Evolutionary conservation across 148 eudicot genomes (phyloP).

Genomic region (Rhododendron simsii): DNA sequence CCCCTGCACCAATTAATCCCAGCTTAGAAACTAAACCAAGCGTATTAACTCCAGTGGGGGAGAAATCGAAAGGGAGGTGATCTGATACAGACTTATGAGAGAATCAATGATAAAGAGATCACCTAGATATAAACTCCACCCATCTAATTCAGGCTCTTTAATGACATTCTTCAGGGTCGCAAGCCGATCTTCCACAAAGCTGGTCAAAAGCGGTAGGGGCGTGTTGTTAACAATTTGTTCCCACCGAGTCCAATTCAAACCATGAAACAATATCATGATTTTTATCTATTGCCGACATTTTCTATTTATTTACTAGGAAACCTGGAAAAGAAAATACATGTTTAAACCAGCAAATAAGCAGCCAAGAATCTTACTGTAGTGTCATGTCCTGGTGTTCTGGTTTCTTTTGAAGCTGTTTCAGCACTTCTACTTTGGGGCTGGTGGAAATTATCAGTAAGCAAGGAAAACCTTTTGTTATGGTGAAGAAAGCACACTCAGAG

Average conservation of each 20-base stretch:
- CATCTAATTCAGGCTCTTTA: constrained; percentile 73
- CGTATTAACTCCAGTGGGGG: not conserved
- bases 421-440: constrained; percentile 93
- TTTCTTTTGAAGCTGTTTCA: constrained; percentile 82
- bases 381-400: constrained; percentile 85
- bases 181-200: constrained; percentile 98
- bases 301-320: not conserved
- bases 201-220: constrained; percentile 18
- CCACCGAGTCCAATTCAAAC: not conserved
- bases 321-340: not conserved
- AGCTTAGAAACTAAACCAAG: constrained; percentile 5
- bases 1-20: constrained; percentile 44
- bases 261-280: not conserved
- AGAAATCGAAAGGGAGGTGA: not conserved
- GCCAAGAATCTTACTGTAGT: constrained; percentile 61
- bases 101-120: not conserved
- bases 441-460: constrained; percentile 12
- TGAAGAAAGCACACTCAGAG: not conserved
- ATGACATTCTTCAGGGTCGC: constrained; percentile 93
- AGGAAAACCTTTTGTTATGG: not conserved
- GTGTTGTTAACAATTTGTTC: not conserved
- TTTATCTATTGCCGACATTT: not conserved
- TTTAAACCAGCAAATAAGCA: not conserved
- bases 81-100: not conserved
- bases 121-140: constrained; percentile 95